Base-by-base conservation (phyloP, 768 basidiomycete species). In the Coprinopsis marcescibilis region DNA sequence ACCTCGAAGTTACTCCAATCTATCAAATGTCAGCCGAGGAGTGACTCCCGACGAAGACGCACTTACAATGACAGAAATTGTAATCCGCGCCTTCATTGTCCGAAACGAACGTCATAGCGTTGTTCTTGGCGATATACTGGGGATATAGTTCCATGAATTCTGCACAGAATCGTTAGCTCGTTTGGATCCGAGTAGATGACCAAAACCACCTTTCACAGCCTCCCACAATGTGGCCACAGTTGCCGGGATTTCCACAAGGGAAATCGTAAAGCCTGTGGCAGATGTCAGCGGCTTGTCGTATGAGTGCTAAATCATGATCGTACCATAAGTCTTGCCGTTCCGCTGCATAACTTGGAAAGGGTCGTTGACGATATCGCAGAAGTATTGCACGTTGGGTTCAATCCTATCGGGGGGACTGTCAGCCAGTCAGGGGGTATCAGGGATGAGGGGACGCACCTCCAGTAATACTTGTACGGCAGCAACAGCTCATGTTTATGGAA, bases 1-100 rank as follows among this genome's bases (percentile, higher is more conserved):
- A 97, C 94, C 65, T 94, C 91, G 56, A 94, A 94, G 62, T 92
- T 94, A 55, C 81, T 86, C 89, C 89, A 92, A 64, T 81, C 85
- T 88, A 19, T 5, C 5, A 4, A 7, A 7, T 7, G 17, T 11
- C 10, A 37, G 30, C 5, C 7, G n/a, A n/a, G n/a, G n/a, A n/a
- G n/a, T n/a, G n/a, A n/a, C n/a, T n/a, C n/a, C n/a, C n/a, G n/a
- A n/a, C n/a, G n/a, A n/a, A n/a, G n/a, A n/a, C n/a, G 19, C 4
- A 50, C 71, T 55, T 54, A 82, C 80, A 85, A 55, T 84, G 82
- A 54, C 84, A 89, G 23, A 78, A 65, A 62, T 85, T 87, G 60
- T 88, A 88, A 0, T 70, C 66, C 20, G 75, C 63, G 3, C 85
- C 86, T 2, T 65, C 68, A 58, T 85, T 71, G 45, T 88, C 77